Evolutionary conservation across 768 basidiomycete genomes (phyloP).

Genomic region (Pulveroboletus ravenelii): DNA sequence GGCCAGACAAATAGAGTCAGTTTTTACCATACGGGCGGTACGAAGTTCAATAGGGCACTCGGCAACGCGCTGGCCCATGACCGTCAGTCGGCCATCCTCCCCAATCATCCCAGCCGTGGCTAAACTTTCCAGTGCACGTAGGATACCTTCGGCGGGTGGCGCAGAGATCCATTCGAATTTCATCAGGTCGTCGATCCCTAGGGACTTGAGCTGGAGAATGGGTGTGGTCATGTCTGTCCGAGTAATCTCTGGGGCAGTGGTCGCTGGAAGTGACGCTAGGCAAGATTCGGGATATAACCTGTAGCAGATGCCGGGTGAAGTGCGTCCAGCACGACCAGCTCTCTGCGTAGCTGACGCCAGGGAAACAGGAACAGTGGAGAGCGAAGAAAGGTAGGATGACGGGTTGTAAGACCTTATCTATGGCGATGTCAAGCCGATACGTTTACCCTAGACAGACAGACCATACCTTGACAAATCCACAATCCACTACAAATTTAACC

Average conservation of each 20-base stretch:
- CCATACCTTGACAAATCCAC: conserved; percentile 89
- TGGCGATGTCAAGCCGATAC: not conserved
- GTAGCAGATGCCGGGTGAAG: conserved; percentile 88
- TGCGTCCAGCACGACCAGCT: conserved; percentile 92
- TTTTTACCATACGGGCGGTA: conserved; percentile 86
- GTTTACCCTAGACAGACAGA: not conserved
- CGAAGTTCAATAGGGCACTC: conserved; percentile 93
- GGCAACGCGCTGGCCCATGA: conserved; percentile 79
- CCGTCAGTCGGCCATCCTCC: conserved; percentile 70
- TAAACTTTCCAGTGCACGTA: conserved; percentile 82
- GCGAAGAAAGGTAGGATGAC: conserved; percentile 74
- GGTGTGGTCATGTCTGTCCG: conserved; percentile 88
- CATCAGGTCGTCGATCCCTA: conserved; percentile 93
- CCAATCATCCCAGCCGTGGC: conserved; percentile 80
- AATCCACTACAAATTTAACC: conserved; percentile 89
- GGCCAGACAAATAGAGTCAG: not conserved
- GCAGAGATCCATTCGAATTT: conserved; percentile 93
- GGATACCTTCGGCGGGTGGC: conserved; percentile 81
- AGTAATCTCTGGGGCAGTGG: conserved; percentile 85
- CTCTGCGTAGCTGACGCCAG: conserved; percentile 88
- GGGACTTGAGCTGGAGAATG: conserved; percentile 88
- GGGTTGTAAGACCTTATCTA: conserved; percentile 92
- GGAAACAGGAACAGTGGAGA: conserved; percentile 80
- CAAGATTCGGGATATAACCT: conserved; percentile 74
- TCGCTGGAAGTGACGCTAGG: conserved; percentile 55